Base-by-base conservation (phyloP, 1,139 yeast species). In the Candida sojae region DNA sequence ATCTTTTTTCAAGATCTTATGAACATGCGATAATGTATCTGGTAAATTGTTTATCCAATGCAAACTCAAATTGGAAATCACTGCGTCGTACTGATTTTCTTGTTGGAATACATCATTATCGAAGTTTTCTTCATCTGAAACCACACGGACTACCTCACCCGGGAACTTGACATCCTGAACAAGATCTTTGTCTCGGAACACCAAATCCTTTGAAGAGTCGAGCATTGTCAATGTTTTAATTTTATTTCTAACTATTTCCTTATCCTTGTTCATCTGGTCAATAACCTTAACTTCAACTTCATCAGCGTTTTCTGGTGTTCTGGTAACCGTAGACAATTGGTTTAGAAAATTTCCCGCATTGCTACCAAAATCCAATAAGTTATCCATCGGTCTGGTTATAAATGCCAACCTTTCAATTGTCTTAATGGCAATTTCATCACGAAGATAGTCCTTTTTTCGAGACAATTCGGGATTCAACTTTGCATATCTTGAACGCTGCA, bases 21-120 rank as follows among this genome's bases (percentile, higher is more conserved):
- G 82, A 53, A 88, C 77, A 50, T 82, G 76, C 23, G 70, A 64
- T 46, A 88, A 73, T 1, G 83, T 78, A 1, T 76, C 73, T 0
- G 96, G 96, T 26, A 89, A 73, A 57, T 89, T 93, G 59, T 89
- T 89, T 48, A 88, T 83, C 96, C 96, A 89, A 63, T 89, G 96
- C 63, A 89, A 62, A 30, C 89, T 80, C 58, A 88, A 67, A 60
- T 87, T 88, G 2, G 93, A 85, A 4, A 89, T 63, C 2, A 88
- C 87, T 1, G 91, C 88, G 64, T 88, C 95, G 58, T 75, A 87
- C 35, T 77, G 69, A 50, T 80, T 72, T n/a, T 67, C 52, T 28
- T 66, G 63, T 36, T 58, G 51, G 38, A 81, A 64, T 28, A 63
- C 60, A 5, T 70, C 71, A 50, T 77, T 76, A 45, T 69, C 68